Evolutionary conservation across 139 green algal species (phyloP).

Genomic region (Chlamydomonas incerta): DNA sequence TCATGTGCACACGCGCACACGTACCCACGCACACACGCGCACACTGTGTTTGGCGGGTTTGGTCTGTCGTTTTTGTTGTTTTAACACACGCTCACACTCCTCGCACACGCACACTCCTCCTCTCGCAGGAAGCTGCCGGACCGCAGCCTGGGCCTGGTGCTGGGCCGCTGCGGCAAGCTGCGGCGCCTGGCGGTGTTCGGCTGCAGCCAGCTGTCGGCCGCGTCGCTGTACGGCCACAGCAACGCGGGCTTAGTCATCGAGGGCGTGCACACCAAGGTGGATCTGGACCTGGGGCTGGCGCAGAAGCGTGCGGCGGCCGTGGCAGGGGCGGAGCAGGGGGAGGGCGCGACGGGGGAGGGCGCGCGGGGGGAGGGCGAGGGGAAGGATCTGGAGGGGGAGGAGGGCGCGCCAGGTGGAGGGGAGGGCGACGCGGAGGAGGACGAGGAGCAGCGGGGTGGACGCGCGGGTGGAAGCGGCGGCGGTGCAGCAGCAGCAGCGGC

Average conservation of each 20-base stretch:
- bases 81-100: too few relatives aligned
- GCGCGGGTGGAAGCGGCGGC: background rate
- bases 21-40: too few relatives aligned
- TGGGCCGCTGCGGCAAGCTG: constrained; percentile 18
- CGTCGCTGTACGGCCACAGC: constrained; percentile 37
- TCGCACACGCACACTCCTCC: background rate
- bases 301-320: too few relatives aligned
- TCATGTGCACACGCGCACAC: too few relatives aligned
- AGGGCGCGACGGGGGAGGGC: background rate
- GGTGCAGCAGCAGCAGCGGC: too few relatives aligned
- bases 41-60: too few relatives aligned
- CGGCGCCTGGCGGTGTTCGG: constrained; percentile 25
- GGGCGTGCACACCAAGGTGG: constrained; percentile 30
- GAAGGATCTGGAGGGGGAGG: too few relatives aligned
- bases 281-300: background rate
- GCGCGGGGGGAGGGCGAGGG: background rate
- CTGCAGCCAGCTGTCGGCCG: constrained; percentile 8
- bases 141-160: constrained; percentile 12
- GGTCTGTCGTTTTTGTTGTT: too few relatives aligned
- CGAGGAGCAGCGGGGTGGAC: background rate
- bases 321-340: background rate
- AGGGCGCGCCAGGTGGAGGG: background rate
- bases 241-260: constrained; percentile 5
- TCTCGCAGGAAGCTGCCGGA: constrained; percentile 23
- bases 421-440: background rate